A percentile compares a stretch with the other conserved stretches of the same genome.
These are phyloP conservation scores for Athelia psychrophila DNA, from an alignment of 1,284 basidiomycete genomes.

Conservation along the genomic window DNA sequence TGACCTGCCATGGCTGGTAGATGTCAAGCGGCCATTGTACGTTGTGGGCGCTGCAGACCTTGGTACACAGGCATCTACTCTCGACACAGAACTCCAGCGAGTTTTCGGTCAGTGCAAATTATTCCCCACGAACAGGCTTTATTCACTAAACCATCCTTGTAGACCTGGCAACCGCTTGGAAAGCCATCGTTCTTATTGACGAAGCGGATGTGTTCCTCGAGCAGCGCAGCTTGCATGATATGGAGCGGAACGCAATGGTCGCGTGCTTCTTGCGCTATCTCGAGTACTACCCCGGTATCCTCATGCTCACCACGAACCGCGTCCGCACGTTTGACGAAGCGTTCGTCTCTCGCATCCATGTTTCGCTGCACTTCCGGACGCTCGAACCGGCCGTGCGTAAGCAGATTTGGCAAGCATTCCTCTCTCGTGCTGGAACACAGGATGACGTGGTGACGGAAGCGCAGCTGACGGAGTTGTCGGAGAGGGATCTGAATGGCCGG, in stretches of 20 bases:
- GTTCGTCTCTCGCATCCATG: constrained; percentile 66
- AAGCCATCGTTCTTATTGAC: constrained; percentile 61
- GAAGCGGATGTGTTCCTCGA: constrained; percentile 66
- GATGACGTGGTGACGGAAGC: constrained; percentile 32
- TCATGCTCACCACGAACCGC: constrained; percentile 68
- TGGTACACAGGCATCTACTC: constrained; percentile 42
- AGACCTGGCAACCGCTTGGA: constrained; percentile 56
- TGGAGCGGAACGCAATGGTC: constrained; percentile 63
- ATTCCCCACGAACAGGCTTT: not conserved
- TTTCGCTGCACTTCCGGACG: constrained; percentile 57
- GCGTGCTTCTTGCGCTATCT: constrained; percentile 61
- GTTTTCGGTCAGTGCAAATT: constrained; percentile 28
- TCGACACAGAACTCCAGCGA: constrained; percentile 41
- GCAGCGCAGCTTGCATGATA: constrained; percentile 56
- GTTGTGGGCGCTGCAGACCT: constrained; percentile 58
- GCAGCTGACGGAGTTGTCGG: constrained; percentile 41
- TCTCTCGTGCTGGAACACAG: constrained; percentile 40
- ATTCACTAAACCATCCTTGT: not conserved
- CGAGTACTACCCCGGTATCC: constrained; percentile 63
- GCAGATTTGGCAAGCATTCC: constrained; percentile 57
- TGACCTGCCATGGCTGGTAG: constrained; percentile 17
- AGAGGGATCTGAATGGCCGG: constrained; percentile 51
- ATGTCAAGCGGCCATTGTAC: constrained; percentile 55
- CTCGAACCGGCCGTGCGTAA: constrained; percentile 44
- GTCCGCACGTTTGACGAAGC: constrained; percentile 64